Evolutionary conservation across 305 asterid genomes (phyloP).

Genomic region (Fraxinus platypoda): DNA sequence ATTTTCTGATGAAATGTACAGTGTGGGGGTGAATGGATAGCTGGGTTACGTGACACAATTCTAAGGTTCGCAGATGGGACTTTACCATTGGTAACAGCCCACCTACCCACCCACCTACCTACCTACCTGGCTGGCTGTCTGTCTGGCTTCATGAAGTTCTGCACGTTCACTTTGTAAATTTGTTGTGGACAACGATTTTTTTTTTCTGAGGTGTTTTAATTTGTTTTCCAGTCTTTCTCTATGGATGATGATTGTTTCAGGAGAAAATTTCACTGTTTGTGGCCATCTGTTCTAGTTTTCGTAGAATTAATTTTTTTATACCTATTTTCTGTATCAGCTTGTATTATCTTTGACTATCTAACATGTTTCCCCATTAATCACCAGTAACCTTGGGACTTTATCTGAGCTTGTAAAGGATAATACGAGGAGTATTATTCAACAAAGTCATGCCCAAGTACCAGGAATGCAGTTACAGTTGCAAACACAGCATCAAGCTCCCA

Average conservation of each 20-base stretch:
- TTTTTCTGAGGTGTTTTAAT: background rate
- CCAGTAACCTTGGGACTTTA: slow-evolving; percentile 70
- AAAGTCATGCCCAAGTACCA: slow-evolving; percentile 61
- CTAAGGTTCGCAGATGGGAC: background rate
- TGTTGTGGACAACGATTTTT: slow-evolving; percentile 6
- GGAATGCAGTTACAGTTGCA: slow-evolving; percentile 71
- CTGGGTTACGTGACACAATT: background rate
- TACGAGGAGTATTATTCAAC: slow-evolving; percentile 58
- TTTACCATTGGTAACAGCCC: background rate
- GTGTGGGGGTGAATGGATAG: background rate
- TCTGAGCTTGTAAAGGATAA: slow-evolving; percentile 82
- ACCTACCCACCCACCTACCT: too few species aligned
- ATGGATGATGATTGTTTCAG: background rate
- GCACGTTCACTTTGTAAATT: background rate
- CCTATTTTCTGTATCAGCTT: slow-evolving; percentile 17
- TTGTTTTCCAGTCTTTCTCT: background rate
- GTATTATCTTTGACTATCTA: slow-evolving; percentile 21
- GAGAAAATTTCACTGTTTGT: background rate
- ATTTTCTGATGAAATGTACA: slow-evolving; percentile 9
- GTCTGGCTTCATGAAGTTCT: slow-evolving; percentile 9
- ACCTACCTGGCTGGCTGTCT: too few species aligned
- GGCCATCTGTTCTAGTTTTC: slow-evolving; percentile 9
- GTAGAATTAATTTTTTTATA: slow-evolving; percentile 1
- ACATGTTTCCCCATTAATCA: slow-evolving; percentile 24
- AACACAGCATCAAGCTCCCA: slow-evolving; percentile 57